These are phyloP conservation scores for Comarum palustre DNA, from an alignment of 306 rosid species.

Conservation along the genomic window DNA sequence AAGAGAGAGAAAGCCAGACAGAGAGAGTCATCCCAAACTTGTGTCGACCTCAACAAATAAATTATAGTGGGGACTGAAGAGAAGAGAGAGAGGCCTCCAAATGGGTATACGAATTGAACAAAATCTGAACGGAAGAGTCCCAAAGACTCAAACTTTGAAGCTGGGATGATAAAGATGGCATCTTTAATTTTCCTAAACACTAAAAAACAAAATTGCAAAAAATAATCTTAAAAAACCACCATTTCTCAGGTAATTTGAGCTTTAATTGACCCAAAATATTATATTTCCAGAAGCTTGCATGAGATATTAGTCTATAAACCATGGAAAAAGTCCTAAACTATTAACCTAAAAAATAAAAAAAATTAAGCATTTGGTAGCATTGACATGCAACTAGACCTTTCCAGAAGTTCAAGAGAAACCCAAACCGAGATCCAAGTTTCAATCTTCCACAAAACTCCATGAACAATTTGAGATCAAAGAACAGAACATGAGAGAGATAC, in stretches of 20 bases:
- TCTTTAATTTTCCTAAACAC: neutral
- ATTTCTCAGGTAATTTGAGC: neutral
- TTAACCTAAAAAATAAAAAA: neutral
- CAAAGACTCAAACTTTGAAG: constrained; percentile 15
- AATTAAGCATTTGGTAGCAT: neutral
- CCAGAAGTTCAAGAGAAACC: neutral
- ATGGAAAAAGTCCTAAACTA: neutral
- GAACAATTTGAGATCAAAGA: constrained; percentile 4
- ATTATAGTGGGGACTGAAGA: neutral
- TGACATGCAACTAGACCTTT: constrained; percentile 25
- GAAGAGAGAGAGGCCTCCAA: constrained; percentile 3
- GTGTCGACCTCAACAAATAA: constrained; percentile 22
- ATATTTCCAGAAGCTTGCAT: constrained; percentile 5
- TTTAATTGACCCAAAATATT: constrained; percentile 4
- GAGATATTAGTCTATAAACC: neutral
- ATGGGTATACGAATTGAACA: constrained; percentile 2
- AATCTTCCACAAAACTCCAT: neutral
- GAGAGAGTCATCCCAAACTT: constrained; percentile 1
- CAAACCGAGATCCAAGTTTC: neutral
- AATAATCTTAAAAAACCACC: neutral
- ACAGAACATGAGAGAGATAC: neutral
- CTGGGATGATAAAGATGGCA: neutral
- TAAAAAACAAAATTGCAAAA: neutral
- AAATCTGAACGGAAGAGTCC: constrained; percentile 7
- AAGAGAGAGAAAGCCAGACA: neutral